Base-by-base conservation (phyloP, 2,329 filamentous ascomycete species). In the Colletotrichum sp. region DNA sequence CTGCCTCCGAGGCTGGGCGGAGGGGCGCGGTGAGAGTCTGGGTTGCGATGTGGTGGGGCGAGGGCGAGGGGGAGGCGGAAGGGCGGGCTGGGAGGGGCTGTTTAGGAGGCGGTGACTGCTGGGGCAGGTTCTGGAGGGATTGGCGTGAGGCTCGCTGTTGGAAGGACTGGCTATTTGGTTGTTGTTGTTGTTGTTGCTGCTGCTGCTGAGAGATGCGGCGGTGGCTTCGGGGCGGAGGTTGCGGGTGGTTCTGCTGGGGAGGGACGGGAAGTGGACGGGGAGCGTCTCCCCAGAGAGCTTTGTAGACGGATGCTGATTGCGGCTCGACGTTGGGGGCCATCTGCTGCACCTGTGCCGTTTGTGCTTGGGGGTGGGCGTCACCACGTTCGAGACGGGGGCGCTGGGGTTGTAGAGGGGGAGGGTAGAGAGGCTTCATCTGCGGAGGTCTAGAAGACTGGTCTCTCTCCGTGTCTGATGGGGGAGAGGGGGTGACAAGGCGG, bases 401-500 rank as follows among this genome's bases (percentile, higher is more conserved):
- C 36, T 38, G 62, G 9, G 74, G 71, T 9, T 76, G 71, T 3
- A 76, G 48, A 13, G 74, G 74, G n/a, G 66, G 52, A 10, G 74
- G 74, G 16, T 76, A 76, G 16, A 76, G 74, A 5, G 74, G 71
- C 28, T 58, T 70, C 74, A 76, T 76, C 36, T 71, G 74, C 28
- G 74, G 74, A 8, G 71, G 71, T 4, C 71, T 55, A n/a, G 34
- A 16, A 30, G 66, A n/a, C 28, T 64, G 62, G 13, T 60, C 38
- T 26, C 24, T 52, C 72, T 34, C 56, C n/a, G 52, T n/a, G 34
- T 55, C 38, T 60, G 72, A 67, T n/a, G 76, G 76, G 18, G 68
- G 83, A 3, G 84, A 83, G 4, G 83, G 81, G n/a, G 82, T 78
- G 36, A 86, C 83, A 9, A 85, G 77, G 15, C 85, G 82, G 81